Evolutionary conservation across 768 basidiomycete genomes (phyloP).

Genomic region (Agrocybe pediades): DNA sequence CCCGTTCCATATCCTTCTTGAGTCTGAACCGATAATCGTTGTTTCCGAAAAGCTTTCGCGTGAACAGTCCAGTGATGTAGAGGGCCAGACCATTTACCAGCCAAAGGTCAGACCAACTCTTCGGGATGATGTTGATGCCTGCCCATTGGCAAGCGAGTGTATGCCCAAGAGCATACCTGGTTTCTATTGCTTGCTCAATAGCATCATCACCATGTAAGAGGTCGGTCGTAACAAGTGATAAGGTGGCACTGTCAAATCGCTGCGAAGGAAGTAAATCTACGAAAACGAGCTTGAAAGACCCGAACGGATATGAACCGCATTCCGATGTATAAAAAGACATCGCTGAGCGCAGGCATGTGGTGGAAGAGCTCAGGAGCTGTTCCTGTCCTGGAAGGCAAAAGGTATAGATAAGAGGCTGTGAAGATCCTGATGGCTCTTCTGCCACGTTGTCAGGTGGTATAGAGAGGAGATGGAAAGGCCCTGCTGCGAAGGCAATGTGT

Average conservation of each 20-base stretch:
- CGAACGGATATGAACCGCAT: constrained; percentile 95
- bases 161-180: constrained; percentile 83
- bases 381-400: constrained; percentile 94
- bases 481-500: constrained; percentile 94
- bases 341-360: constrained; percentile 77
- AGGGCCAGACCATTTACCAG: constrained; percentile 92
- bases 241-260: constrained; percentile 82
- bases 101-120: constrained; percentile 94
- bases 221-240: constrained; percentile 80
- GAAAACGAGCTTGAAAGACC: constrained; percentile 92
- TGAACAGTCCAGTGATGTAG: constrained; percentile 87
- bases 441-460: constrained; percentile 62
- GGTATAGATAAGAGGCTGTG: constrained; percentile 80
- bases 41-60: constrained; percentile 86
- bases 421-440: constrained; percentile 64
- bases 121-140: constrained; percentile 94
- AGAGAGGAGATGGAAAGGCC: constrained; percentile 83
- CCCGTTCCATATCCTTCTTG: constrained; percentile 95
- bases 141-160: constrained; percentile 96
- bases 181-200: constrained; percentile 92
- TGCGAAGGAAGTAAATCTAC: constrained; percentile 85
- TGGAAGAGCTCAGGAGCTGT: constrained; percentile 65
- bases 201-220: constrained; percentile 85
- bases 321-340: constrained; percentile 93
- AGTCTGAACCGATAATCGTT: constrained; percentile 96